Percentiles rank a stretch among this genome's conserved stretches.
Conservation (phyloP, 2,329 filamentous ascomycete species). For the Thelonectria discophora region DNA sequence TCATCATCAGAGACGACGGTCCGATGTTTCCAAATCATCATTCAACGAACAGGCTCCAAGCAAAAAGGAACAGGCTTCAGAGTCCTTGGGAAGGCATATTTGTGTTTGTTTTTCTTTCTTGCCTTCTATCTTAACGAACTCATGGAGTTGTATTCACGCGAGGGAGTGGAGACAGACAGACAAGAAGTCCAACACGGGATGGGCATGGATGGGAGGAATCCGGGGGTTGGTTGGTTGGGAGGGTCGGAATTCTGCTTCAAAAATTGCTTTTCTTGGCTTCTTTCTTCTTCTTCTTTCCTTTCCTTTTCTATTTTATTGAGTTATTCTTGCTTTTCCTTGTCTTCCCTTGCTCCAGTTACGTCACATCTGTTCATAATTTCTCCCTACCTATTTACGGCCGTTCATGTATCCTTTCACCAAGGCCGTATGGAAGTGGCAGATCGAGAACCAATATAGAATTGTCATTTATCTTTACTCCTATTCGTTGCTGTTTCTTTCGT, state of each 20-base stretch:
- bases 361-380: neutral
- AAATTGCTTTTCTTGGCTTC: conserved; percentile 2
- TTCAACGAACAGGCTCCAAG: neutral
- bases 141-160: neutral
- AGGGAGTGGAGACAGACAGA: neutral
- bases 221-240: neutral
- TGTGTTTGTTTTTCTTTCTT: neutral
- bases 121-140: neutral
- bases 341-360: neutral
- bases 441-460: neutral
- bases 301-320: conserved; percentile 8
- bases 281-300: conserved; percentile 3
- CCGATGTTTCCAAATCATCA: neutral
- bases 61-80: neutral
- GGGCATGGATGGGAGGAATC: neutral
- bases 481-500: neutral
- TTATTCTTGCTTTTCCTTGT: conserved; percentile 5
- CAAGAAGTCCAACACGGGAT: neutral
- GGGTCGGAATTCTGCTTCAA: conserved; percentile 19
- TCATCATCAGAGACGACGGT: neutral
- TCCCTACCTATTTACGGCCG: neutral
- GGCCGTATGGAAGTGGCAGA: neutral
- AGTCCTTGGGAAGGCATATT: neutral
- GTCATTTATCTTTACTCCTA: neutral
- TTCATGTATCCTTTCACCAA: neutral